Evolutionary conservation across 2,329 filamentous ascomycete species (phyloP).

Genomic region (Scedosporium aurantiacum): DNA sequence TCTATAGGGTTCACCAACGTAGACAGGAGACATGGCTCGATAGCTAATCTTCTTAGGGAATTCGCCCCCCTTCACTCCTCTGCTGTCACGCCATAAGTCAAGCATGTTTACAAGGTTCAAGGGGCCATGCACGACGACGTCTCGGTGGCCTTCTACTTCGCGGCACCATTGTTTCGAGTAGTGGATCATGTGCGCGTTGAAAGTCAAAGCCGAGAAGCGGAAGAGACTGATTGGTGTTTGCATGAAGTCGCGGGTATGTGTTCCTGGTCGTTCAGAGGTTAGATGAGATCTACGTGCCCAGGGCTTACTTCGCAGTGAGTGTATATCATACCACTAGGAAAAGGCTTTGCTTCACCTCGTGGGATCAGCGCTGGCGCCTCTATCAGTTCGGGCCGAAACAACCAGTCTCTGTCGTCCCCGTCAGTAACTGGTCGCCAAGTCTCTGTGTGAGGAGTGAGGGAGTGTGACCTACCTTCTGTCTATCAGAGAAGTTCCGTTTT

Average conservation of each 20-base stretch:
- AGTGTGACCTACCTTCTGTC: slow-evolving; percentile 36
- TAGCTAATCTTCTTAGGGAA: slow-evolving; percentile 42
- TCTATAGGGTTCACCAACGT: slow-evolving; percentile 51
- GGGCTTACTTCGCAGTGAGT: not conserved
- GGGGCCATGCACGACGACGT: slow-evolving; percentile 69
- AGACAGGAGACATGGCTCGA: slow-evolving; percentile 58
- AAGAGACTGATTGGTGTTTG: slow-evolving; percentile 46
- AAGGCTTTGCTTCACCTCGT: not conserved
- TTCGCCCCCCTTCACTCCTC: slow-evolving; percentile 16
- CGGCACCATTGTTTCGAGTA: slow-evolving; percentile 58
- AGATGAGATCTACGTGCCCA: not conserved
- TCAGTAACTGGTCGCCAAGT: not conserved
- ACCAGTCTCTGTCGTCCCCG: slow-evolving; percentile 24
- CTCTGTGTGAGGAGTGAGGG: too few species aligned
- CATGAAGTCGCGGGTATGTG: not conserved
- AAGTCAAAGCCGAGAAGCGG: slow-evolving; percentile 73
- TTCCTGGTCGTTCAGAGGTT: not conserved
- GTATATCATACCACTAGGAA: not conserved
- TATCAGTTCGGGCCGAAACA: slow-evolving; percentile 26
- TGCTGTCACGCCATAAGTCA: slow-evolving; percentile 51
- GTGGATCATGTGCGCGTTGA: slow-evolving; percentile 81
- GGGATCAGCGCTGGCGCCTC: not conserved
- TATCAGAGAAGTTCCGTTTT: slow-evolving; percentile 23
- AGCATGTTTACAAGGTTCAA: slow-evolving; percentile 64
- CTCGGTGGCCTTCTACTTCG: slow-evolving; percentile 56